phyloP scores from a whole-genome alignment of 352 stramenopile species.

The Globisporangium polare region DNA sequence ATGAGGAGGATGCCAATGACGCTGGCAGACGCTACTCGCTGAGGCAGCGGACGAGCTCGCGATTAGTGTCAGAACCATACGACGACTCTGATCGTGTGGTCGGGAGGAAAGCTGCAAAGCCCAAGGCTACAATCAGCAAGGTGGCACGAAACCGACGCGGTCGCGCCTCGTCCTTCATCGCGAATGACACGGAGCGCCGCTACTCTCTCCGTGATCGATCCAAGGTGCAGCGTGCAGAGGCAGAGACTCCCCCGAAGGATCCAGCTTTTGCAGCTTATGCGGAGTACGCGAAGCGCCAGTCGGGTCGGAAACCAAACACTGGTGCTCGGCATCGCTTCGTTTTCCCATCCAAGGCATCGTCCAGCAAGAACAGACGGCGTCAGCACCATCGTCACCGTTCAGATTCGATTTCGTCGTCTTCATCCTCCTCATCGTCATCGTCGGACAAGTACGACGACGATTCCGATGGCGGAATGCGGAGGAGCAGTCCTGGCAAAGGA shows the following conservation, averaged over 20 bases:
- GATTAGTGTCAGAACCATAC: slow-evolving; percentile 14
- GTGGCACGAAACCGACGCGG: slow-evolving; percentile 6
- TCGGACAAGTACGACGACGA: slow-evolving; percentile 61
- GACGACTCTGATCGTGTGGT: slow-evolving; percentile 21
- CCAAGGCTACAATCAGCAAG: not conserved
- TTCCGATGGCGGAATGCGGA: slow-evolving; percentile 64
- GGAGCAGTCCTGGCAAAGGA: slow-evolving; percentile 30
- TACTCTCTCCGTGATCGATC: slow-evolving; percentile 74
- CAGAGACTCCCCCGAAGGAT: slow-evolving; percentile 25
- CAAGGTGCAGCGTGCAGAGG: slow-evolving; percentile 45
- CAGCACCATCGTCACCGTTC: slow-evolving; percentile 26
- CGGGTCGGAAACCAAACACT: slow-evolving; percentile 22
- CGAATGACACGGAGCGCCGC: slow-evolving; percentile 30
- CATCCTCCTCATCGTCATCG: slow-evolving; percentile 47
- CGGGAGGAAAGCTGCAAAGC: slow-evolving; percentile 3
- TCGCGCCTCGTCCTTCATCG: slow-evolving; percentile 16
- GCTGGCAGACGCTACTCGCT: slow-evolving; percentile 15
- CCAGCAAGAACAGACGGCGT: slow-evolving; percentile 21
- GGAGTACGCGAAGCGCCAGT: slow-evolving; percentile 66
- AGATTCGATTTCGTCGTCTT: slow-evolving; percentile 21
- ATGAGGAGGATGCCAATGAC: slow-evolving; percentile 10
- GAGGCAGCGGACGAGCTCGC: slow-evolving; percentile 8
- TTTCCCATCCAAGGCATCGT: slow-evolving; percentile 22
- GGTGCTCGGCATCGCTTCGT: slow-evolving; percentile 23
- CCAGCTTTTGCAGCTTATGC: slow-evolving; percentile 43